Conservation (phyloP, 1,284 basidiomycete species). For the Xerocomus nothofagi region DNA sequence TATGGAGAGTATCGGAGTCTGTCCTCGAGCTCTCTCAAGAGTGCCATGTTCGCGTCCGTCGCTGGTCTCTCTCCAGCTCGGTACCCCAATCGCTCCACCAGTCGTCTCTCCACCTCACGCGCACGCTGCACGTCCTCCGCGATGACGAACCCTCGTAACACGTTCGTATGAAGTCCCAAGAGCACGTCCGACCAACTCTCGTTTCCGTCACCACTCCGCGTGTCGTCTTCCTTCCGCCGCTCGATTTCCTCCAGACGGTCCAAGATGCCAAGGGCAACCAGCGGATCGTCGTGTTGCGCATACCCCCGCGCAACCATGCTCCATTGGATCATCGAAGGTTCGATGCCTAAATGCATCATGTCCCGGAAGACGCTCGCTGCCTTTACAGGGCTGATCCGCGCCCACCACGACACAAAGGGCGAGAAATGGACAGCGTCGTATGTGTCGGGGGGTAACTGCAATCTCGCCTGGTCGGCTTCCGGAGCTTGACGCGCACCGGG, state of each 20-base stretch:
- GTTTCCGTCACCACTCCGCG: not conserved
- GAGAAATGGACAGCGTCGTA: slow-evolving; percentile 33
- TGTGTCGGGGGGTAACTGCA: slow-evolving; percentile 21
- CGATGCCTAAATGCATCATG: slow-evolving; percentile 35
- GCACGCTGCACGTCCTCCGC: slow-evolving; percentile 24
- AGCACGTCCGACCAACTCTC: slow-evolving; percentile 8
- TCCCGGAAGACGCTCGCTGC: slow-evolving; percentile 35
- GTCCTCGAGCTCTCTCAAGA: slow-evolving; percentile 25
- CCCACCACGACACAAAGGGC: slow-evolving; percentile 26
- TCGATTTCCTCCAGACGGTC: slow-evolving; percentile 18
- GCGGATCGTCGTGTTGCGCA: slow-evolving; percentile 21
- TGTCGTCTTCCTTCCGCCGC: not conserved
- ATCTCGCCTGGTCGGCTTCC: not conserved
- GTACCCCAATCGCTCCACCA: slow-evolving; percentile 25
- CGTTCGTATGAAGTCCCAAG: slow-evolving; percentile 31
- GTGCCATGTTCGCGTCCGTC: slow-evolving; percentile 26
- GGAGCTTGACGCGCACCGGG: not conserved
- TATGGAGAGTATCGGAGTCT: not conserved
- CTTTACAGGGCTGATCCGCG: slow-evolving; percentile 14
- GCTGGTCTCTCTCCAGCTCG: slow-evolving; percentile 14
- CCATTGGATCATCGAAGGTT: slow-evolving; percentile 28
- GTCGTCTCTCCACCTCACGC: slow-evolving; percentile 25
- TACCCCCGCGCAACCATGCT: slow-evolving; percentile 26
- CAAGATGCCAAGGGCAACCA: slow-evolving; percentile 24
- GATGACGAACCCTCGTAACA: slow-evolving; percentile 34